Base-by-base conservation (phyloP, 768 basidiomycete species). In the Glaciozyma antarctica region DNA sequence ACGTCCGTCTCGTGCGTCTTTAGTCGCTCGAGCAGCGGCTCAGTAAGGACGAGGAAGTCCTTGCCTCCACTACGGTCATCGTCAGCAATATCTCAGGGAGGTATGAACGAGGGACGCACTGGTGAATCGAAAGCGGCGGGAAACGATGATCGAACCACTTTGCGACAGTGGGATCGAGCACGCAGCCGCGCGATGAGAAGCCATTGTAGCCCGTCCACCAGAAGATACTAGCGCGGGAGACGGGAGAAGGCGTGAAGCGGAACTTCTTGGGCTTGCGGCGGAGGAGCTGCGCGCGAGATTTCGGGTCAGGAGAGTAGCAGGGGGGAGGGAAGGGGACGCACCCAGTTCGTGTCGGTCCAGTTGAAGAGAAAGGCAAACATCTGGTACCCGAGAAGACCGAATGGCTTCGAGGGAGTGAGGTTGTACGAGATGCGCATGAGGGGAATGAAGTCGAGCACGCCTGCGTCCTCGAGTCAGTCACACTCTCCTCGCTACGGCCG, bases 291-390 rank as follows among this genome's bases (percentile, higher is more conserved):
- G 24, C 32, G 32, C 32, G 32, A 19, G 48, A 65, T 44, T 26
- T 43, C 3, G 34, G 13, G 57, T 58, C 38, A 44, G 43, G 16
- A 58, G 47, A 56, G 38, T 30, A 19, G 22, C 43, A 32, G 41
- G 28, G 52, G 28, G 6, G 22, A 10, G 5, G 30, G 56, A 44
- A 10, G 30, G 55, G 30, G 13, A 61, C 65, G 64, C 28, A 62
- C 77, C 78, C 81, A 81, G 71, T 81, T 80, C 15, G 77, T 75
- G 69, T 81, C 81, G 7, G 81, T 81, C 81, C 81, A 81, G 15
- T 75, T 70, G 70, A 79, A 79, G 21, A 81, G 74, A 74, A 79
- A 81, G 8, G 80, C 78, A 68, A 81, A 81, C 80, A 81, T 81
- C 60, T 75, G 74, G 63, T 80, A 80, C 9, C 79, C 80, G 54